Evolutionary conservation across 1,284 basidiomycete species (phyloP), one percentile per base, ranked within the genome.

Genomic region (Anthracocystis panici-leucophaei): DNA sequence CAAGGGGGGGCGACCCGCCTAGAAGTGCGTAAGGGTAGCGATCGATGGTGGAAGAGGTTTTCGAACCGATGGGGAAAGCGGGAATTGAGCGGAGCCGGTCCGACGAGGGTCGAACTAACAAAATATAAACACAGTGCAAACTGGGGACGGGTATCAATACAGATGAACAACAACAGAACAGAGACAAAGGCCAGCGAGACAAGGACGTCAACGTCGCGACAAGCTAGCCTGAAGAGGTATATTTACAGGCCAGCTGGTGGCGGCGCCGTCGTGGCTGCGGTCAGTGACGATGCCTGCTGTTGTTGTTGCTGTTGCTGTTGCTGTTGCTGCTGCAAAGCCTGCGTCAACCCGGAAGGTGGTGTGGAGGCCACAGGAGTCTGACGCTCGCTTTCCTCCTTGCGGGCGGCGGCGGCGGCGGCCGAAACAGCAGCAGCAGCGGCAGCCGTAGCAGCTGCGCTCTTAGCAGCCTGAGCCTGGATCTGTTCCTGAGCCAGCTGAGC

Each of bases 401-500:
- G 72, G 10, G 66, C 66, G n/a, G 72, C 67, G n/a, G 72, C 72
- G 20, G 72, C 72, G 20, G 72, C 72, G 38, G 66, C 66, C 7
- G 71, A 61, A 35, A 67, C 64, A 21, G 67, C 73, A 10, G 73
- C 73, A 44, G 73, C 73, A 16, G 73, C 67, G 33, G 73, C 63
- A 27, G 73, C 73, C 12, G 73, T 75, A 11, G 64, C 73, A 41
- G 73, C 73, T 31, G 73, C 73, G 50, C 62, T 76, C 60, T 79
- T 78, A 56, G 69, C 70, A 33, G 74, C 73, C 57, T 79, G 71
- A 14, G 77, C 79, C 61, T 78, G 73, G 41, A 73, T 72, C 61
- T 79, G 73, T 60, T 80, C 77, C 71, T 78, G 72, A 40, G 80
- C 69, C 38, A 77, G 51, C 66, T 81, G 79, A 12, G 82, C 82